Evolutionary conservation across 257 asterid species (phyloP).

Genomic region (Leonotis leonurus): DNA sequence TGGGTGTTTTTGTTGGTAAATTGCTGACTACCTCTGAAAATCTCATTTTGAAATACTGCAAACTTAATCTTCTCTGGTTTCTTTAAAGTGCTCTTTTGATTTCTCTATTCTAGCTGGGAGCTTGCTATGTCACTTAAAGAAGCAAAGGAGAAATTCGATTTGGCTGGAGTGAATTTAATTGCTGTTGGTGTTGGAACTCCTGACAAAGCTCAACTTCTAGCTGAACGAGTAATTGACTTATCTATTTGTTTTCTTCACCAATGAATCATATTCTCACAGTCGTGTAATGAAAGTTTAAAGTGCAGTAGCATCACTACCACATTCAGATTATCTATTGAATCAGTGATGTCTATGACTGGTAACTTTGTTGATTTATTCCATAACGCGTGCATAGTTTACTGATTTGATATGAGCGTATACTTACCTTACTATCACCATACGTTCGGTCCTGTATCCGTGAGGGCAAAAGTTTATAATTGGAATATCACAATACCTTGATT

Average conservation of each 20-base stretch:
- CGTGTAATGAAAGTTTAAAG: neutral
- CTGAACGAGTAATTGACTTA: conserved; percentile 51
- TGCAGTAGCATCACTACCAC: neutral
- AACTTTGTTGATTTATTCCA: neutral
- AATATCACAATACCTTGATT: neutral
- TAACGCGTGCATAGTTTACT: neutral
- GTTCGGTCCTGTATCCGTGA: neutral
- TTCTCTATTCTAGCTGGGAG: conserved; percentile 62
- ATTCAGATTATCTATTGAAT: neutral
- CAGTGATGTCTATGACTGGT: neutral
- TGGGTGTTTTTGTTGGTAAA: conserved; percentile 88
- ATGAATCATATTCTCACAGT: neutral
- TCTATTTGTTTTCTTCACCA: neutral
- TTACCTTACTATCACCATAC: neutral
- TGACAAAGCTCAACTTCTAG: conserved; percentile 69
- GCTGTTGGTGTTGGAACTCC: conserved; percentile 94
- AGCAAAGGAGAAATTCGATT: conserved; percentile 55
- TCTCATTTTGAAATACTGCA: neutral
- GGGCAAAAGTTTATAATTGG: neutral
- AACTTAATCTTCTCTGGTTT: neutral
- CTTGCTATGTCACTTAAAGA: conserved; percentile 67
- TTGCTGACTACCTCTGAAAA: neutral
- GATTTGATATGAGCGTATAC: neutral
- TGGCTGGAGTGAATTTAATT: conserved; percentile 75
- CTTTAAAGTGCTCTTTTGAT: conserved; percentile 1